Conservation (phyloP, 441 rosid species). For the Lepidium campestre region DNA sequence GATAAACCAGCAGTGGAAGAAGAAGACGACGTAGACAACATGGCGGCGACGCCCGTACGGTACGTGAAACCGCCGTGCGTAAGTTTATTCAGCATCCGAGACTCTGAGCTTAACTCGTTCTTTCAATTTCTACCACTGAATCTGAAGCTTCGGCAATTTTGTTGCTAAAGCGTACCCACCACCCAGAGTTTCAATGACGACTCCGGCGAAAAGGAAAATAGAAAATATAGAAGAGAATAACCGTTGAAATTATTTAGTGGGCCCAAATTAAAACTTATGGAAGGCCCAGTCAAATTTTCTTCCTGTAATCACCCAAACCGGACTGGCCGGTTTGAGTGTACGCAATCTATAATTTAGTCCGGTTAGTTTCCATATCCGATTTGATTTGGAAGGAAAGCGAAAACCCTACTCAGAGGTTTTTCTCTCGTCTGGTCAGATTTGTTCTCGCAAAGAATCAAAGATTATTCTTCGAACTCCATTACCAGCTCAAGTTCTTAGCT, state of each 20-base stretch:
- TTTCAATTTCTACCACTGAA: neutral
- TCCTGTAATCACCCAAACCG: neutral
- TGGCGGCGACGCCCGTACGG: conserved; percentile 36
- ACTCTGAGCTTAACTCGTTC: neutral
- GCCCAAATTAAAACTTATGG: neutral
- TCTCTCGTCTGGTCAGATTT: conserved; percentile 10
- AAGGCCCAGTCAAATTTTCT: neutral
- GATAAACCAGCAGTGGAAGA: conserved; percentile 24
- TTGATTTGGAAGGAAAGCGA: neutral
- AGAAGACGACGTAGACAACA: conserved; percentile 29
- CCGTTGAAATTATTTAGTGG: neutral
- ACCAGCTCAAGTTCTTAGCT: conserved; percentile 10
- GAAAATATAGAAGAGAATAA: neutral
- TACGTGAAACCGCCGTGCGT: conserved; percentile 33
- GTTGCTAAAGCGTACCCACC: neutral
- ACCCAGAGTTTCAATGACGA: neutral
- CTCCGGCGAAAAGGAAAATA: neutral
- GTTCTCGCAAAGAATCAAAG: neutral
- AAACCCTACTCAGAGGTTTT: conserved; percentile 22
- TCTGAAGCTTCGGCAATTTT: neutral
- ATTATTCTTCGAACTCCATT: neutral
- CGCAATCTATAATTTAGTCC: neutral
- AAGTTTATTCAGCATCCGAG: conserved; percentile 35
- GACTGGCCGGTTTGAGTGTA: neutral
- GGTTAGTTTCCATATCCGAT: neutral